These are phyloP conservation scores for Camptophora hylomeconis DNA, from an alignment of 2,329 filamentous ascomycete species.

Conservation along the genomic window DNA sequence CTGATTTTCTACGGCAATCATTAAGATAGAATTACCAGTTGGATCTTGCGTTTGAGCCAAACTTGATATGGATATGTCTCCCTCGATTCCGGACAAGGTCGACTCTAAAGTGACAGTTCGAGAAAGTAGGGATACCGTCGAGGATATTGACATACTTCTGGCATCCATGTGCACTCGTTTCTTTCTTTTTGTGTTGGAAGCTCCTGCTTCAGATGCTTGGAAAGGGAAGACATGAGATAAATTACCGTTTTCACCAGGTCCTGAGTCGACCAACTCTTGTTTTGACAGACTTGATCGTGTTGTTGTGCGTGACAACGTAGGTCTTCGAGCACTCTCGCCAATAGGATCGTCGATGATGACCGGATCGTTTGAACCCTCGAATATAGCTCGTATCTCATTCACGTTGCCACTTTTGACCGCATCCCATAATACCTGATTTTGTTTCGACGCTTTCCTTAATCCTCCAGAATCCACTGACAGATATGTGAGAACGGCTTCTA, in stretches of 20 bases:
- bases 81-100: constrained; percentile 59
- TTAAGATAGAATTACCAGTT: constrained; percentile 69
- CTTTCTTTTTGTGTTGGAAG: constrained; percentile 22
- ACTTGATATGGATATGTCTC: constrained; percentile 69
- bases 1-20: constrained; percentile 70
- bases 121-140: constrained; percentile 71
- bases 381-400: constrained; percentile 59
- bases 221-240: constrained; percentile 88
- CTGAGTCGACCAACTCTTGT: constrained; percentile 10
- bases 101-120: constrained; percentile 67
- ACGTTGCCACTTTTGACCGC: constrained; percentile 67
- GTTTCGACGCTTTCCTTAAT: constrained; percentile 68
- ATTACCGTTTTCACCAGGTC: constrained; percentile 32
- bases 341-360: constrained; percentile 32
- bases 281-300: constrained; percentile 11
- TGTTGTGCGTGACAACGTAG: constrained; percentile 11
- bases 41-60: constrained; percentile 43
- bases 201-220: constrained; percentile 44
- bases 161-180: constrained; percentile 86
- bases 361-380: constrained; percentile 54
- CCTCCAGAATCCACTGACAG: constrained; percentile 69
- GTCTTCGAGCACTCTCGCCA: constrained; percentile 1
- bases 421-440: constrained; percentile 81
- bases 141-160: constrained; percentile 75
- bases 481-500: constrained; percentile 87